Conservation (phyloP, 176 grass and related monocot species). For the Canna indica region DNA sequence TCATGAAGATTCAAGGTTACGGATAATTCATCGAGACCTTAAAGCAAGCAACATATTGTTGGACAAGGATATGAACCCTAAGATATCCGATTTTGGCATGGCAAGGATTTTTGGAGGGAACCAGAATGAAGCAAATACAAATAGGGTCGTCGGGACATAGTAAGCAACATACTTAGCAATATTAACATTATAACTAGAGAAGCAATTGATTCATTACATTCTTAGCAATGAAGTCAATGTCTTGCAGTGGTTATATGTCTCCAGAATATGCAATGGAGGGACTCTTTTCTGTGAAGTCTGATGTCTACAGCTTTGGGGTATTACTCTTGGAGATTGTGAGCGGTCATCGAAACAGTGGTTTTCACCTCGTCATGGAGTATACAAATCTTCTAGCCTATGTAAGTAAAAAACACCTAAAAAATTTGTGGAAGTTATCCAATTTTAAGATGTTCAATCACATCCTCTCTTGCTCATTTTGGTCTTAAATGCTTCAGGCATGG, state of each 20-base stretch:
- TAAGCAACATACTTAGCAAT: background rate
- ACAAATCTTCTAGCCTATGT: constrained; percentile 7
- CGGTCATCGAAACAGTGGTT: background rate
- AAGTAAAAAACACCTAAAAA: background rate
- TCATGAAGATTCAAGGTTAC: background rate
- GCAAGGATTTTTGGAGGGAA: background rate
- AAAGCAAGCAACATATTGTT: constrained; percentile 1
- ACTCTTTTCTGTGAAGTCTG: background rate
- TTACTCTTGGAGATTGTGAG: background rate
- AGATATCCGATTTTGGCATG: constrained; percentile 1
- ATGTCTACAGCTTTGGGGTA: constrained; percentile 6
- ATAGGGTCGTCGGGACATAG: background rate
- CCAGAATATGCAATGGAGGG: constrained; percentile 3
- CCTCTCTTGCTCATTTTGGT: too few relatives aligned
- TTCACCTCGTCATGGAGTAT: background rate
- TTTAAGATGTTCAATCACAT: too few relatives aligned
- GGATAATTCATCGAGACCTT: background rate
- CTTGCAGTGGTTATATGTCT: constrained; percentile 3
- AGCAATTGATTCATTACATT: too few relatives aligned
- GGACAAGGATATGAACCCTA: background rate
- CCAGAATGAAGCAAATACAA: constrained; percentile 6
- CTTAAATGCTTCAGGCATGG: constrained; percentile 3
- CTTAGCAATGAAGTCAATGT: background rate
- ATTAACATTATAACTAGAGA: background rate
- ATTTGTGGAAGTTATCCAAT: too few relatives aligned